These are phyloP conservation scores for Hypsizygus marmoreus DNA, from an alignment of 768 basidiomycete species.

Conservation along the genomic window DNA sequence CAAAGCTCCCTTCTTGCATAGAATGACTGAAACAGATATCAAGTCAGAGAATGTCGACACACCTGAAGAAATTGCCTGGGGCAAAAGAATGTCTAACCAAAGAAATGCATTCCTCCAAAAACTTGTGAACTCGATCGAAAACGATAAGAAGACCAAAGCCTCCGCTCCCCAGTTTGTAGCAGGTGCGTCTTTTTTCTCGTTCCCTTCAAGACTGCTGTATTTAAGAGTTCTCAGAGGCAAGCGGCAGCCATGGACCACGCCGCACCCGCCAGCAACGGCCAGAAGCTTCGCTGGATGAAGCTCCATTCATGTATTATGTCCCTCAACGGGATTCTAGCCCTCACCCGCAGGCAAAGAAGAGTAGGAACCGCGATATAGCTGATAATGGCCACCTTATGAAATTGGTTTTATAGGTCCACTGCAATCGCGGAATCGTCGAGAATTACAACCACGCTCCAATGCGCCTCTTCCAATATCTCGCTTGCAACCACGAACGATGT, in stretches of 20 bases:
- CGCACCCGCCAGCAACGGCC: slow-evolving; percentile 35
- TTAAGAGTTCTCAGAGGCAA: slow-evolving; percentile 26
- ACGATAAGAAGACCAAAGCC: slow-evolving; percentile 50
- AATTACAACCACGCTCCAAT: slow-evolving; percentile 11
- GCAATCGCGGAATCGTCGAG: slow-evolving; percentile 15
- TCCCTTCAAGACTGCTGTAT: background rate
- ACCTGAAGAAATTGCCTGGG: slow-evolving; percentile 76
- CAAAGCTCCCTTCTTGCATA: slow-evolving; percentile 64
- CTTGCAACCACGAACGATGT: slow-evolving; percentile 41
- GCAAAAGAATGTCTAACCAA: slow-evolving; percentile 68
- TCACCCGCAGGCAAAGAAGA: slow-evolving; percentile 19
- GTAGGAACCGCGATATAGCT: slow-evolving; percentile 18
- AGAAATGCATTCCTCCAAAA: slow-evolving; percentile 73
- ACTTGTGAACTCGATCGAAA: slow-evolving; percentile 58
- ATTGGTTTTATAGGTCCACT: background rate
- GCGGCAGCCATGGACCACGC: slow-evolving; percentile 30
- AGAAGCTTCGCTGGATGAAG: slow-evolving; percentile 44
- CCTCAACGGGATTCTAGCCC: slow-evolving; percentile 38
- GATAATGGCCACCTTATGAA: no score
- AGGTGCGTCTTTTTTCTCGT: slow-evolving; percentile 30
- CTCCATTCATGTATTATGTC: slow-evolving; percentile 52
- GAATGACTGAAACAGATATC: slow-evolving; percentile 56
- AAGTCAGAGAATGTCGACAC: slow-evolving; percentile 77
- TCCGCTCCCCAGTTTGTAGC: slow-evolving; percentile 46
- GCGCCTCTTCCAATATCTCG: slow-evolving; percentile 7